A percentile compares a stretch with the other conserved stretches of the same genome.
Conservation (phyloP, 106 monocot genomes). For the Dendrobium officinale region DNA sequence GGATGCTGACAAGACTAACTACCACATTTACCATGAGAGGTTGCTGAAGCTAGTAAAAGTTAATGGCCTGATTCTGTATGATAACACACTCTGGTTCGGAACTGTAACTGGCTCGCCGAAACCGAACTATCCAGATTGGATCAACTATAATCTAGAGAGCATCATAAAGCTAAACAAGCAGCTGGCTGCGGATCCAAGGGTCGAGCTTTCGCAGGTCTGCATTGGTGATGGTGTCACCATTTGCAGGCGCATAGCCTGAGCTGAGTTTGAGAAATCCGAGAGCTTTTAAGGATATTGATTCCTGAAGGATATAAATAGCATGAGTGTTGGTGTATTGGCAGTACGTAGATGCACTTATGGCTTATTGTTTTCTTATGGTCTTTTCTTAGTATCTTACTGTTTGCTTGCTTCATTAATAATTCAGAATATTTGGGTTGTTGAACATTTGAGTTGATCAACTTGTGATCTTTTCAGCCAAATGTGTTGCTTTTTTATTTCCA, state of each 20-base stretch:
- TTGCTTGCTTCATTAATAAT: no score
- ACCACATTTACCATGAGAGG: constrained; percentile 21
- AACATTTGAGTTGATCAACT: no score
- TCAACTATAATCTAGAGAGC: not conserved
- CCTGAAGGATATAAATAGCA: no score
- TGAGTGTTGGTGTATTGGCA: no score
- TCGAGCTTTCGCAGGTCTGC: constrained; percentile 32
- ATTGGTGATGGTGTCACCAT: constrained; percentile 41
- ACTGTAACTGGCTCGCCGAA: constrained; percentile 16
- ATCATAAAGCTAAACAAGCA: constrained; percentile 25
- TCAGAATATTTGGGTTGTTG: no score
- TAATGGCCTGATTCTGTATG: constrained; percentile 39
- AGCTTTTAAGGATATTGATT: no score
- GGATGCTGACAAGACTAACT: constrained; percentile 25
- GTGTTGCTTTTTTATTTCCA: no score
- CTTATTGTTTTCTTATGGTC: no score
- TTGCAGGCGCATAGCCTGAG: constrained; percentile 32
- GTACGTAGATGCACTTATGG: no score
- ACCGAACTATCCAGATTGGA: not conserved
- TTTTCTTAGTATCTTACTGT: no score
- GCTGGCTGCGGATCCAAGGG: constrained; percentile 26
- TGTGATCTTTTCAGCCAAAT: no score
- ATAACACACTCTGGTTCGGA: constrained; percentile 49
- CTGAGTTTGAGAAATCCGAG: not conserved
- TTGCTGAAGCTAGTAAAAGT: constrained; percentile 30